These are phyloP conservation scores for Nitzschia sp. DNA, from an alignment of 108 stramenopile species.

Conservation along the genomic window DNA sequence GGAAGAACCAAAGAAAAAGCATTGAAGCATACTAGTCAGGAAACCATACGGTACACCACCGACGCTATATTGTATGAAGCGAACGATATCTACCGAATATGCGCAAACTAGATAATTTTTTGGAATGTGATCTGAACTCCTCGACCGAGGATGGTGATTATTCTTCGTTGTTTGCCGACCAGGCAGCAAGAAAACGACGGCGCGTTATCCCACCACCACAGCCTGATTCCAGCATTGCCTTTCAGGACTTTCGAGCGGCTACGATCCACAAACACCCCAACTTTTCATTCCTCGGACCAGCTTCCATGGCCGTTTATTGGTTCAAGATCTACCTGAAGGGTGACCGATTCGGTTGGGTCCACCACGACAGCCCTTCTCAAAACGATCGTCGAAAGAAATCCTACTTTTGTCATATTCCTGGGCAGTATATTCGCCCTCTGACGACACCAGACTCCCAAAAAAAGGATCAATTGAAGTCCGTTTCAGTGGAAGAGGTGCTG, in stretches of 20 bases:
- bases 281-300: slow-evolving; percentile 13
- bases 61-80: no score
- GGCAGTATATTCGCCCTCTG: not conserved
- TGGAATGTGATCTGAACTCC: no score
- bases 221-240: not conserved
- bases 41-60: no score
- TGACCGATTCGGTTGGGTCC: slow-evolving; percentile 3
- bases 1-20: no score
- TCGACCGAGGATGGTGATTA: not conserved
- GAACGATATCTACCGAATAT: no score
- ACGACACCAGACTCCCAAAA: not conserved
- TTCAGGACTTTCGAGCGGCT: slow-evolving; percentile 13
- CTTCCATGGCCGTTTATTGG: slow-evolving; percentile 31
- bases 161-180: no score
- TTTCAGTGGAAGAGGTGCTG: not conserved
- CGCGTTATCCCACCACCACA: no score
- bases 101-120: no score
- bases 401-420: slow-evolving; percentile 17
- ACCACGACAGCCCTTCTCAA: not conserved
- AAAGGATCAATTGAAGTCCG: not conserved
- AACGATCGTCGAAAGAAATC: not conserved
- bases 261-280: slow-evolving; percentile 10
- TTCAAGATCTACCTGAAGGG: slow-evolving; percentile 12
- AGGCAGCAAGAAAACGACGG: no score
- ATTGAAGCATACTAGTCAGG: no score